phyloP scores from a whole-genome alignment of 441 rosid species.

The Gossypium aridum region DNA sequence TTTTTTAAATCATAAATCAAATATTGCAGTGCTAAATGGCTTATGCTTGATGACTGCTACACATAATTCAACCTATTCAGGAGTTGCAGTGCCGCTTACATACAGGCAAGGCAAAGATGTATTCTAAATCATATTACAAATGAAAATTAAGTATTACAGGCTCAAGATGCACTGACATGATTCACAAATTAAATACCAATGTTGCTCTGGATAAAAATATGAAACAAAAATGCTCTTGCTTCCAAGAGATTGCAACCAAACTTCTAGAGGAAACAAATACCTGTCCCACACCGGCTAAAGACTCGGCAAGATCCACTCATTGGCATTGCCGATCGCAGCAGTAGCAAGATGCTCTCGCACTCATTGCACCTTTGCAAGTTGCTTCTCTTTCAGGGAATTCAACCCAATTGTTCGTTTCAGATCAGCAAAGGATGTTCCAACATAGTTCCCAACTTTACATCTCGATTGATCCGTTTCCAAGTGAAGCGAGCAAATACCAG shows the following conservation, averaged over 20 bases:
- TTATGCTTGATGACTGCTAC: not conserved
- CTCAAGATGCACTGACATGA: constrained; percentile 15
- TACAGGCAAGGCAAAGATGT: not conserved
- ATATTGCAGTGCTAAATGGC: not conserved
- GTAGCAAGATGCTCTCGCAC: constrained; percentile 84
- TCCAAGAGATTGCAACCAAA: constrained; percentile 3
- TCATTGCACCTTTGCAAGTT: constrained; percentile 84
- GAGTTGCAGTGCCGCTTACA: not conserved
- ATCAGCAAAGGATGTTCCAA: constrained; percentile 58
- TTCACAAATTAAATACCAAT: constrained; percentile 18
- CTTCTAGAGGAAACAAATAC: constrained; percentile 5
- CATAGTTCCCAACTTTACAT: constrained; percentile 45
- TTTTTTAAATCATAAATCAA: too few species aligned
- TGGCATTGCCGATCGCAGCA: constrained; percentile 70
- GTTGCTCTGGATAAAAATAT: constrained; percentile 12
- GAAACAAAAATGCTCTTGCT: constrained; percentile 3
- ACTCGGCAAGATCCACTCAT: constrained; percentile 25
- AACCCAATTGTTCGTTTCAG: constrained; percentile 44
- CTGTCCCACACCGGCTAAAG: not conserved
- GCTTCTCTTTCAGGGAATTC: constrained; percentile 51
- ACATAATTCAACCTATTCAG: not conserved
- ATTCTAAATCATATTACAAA: constrained; percentile 30
- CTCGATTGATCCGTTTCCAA: constrained; percentile 50
- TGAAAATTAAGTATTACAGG: constrained; percentile 19
- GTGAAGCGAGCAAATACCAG: constrained; percentile 29